Evolutionary conservation across 1,284 basidiomycete genomes (phyloP), one percentile per base, ranked within the genome.

Genomic region (Lignosus rhinocerotis): DNA sequence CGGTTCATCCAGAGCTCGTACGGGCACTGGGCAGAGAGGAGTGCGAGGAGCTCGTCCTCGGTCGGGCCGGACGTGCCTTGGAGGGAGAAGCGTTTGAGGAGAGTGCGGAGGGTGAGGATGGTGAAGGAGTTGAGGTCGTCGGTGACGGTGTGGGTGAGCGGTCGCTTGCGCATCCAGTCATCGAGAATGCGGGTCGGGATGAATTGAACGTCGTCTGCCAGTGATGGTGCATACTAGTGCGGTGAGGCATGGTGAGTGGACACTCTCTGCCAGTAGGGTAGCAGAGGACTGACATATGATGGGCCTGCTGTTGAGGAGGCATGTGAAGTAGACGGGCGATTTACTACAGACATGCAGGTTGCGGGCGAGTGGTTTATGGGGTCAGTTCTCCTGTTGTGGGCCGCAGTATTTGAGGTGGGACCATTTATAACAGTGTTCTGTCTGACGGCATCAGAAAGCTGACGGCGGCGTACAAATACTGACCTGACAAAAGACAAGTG

Each of bases 121-220:
- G 50, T 51, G 50, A 51, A 51, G 12, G 50, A 41, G 50, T 42
- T 51, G 25, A 51, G 39, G 39, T 51, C 50, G 39, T 51, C 50
- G 6, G 50, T 30, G 2, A 42, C 39, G 50, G 50, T 51, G 39
- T 32, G 38, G 1, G 19, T 38, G 36, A 39, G 36, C 10, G 34
- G 49, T 19, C 50, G 30, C 30, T 7, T 17, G 25, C 31, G 50
- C 39, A 51, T 51, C 21, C 39, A 42, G 50, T 51, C 50, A 21
- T 51, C 50, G 39, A 51, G 50, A 7, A 51, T 7, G 39, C 50
- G 50, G 10, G 50, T 51, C 25, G 50, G 50, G 11, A 51, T 14
- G 30, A 51, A 42, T 30, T 51, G 50, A 16, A 51, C 19, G 25
- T 39, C 30, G 31, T 51, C 39, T 9, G 21, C 50, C 3, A 51